Percentiles rank a stretch among this genome's conserved stretches.
Conservation (phyloP, 208 protist species). For the Trichomonas gallinae region DNA sequence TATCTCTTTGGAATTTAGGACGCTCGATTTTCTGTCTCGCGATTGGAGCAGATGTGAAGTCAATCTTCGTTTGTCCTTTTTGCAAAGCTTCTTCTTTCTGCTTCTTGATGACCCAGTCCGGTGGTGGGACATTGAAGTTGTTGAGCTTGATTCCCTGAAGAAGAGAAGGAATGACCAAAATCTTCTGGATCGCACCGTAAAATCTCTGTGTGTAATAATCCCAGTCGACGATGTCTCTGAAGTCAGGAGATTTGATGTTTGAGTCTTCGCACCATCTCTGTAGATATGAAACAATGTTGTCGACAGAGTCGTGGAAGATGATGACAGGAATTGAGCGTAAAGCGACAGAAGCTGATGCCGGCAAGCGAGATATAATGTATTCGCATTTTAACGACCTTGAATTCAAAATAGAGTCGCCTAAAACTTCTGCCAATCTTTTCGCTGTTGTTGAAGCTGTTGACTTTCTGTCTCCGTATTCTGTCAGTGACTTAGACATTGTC, state of each 20-base stretch:
- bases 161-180: neutral
- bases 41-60: neutral
- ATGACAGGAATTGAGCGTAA: neutral
- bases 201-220: conserved; percentile 19
- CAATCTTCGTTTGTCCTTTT: neutral
- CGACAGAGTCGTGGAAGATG: neutral
- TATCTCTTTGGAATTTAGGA: neutral
- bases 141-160: neutral
- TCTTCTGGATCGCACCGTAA: neutral
- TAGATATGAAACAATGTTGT: neutral
- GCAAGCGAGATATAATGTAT: neutral
- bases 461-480: conserved; percentile 92
- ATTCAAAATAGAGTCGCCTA: conserved; percentile 56
- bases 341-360: neutral
- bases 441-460: conserved; percentile 88
- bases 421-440: conserved; percentile 82
- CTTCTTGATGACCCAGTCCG: conserved; percentile 4
- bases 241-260: neutral
- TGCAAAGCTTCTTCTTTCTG: neutral
- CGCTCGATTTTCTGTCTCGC: neutral
- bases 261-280: neutral
- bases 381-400: neutral
- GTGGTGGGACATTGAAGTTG: neutral
- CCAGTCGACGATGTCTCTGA: conserved; percentile 26
- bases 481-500: conserved; percentile 35